Evolutionary conservation across 1,139 yeast genomes (phyloP), one percentile per base, ranked within the genome.

Genomic region (Debaryomyces subglobosus): DNA sequence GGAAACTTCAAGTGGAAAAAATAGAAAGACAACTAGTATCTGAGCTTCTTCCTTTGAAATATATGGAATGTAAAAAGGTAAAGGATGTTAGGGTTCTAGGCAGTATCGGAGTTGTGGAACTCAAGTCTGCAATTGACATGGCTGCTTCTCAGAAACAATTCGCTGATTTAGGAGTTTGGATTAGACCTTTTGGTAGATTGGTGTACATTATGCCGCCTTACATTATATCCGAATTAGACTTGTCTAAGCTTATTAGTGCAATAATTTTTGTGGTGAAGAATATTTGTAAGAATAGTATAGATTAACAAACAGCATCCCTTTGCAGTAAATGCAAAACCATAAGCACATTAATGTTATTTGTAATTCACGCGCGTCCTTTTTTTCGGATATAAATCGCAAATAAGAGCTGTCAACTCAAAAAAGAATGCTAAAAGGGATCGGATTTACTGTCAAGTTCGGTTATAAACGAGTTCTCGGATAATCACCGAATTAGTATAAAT

Each of bases 41-140:
- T 9, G 48, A 49, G 15, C 37, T 49, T 13, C 43, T 48, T 5
- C 52, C 52, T 15, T 23, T 47, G 8, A 44, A 33, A 23, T 4
- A 44, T 15, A 13, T 29, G 27, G 42, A 30, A 4, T 29, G 27
- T 20, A 32, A 27, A 4, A 34, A 41, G 2, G 46, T 47, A 15
- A 43, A 43, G 5, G 52, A 49, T 32, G 43, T 49, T 5, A 46
- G 54, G 39, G 50, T 49, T 4, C 20, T 47, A 25, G 53, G 53
- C n/a, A 68, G 68, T 2, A 58, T 65, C 27, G 69, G 66, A 4
- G 64, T 63, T 5, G 56, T 65, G 21, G 67, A 67, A 45, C 45
- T 64, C 30, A 53, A 46, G 10, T 43, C 44, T 3, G 45, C 55
- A 2, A 59, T 62, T 20, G 60, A 65, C 45, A 45, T 48, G 29